Evolutionary conservation across 257 asterid species (phyloP).

Genomic region (Penstemon newberryi): DNA sequence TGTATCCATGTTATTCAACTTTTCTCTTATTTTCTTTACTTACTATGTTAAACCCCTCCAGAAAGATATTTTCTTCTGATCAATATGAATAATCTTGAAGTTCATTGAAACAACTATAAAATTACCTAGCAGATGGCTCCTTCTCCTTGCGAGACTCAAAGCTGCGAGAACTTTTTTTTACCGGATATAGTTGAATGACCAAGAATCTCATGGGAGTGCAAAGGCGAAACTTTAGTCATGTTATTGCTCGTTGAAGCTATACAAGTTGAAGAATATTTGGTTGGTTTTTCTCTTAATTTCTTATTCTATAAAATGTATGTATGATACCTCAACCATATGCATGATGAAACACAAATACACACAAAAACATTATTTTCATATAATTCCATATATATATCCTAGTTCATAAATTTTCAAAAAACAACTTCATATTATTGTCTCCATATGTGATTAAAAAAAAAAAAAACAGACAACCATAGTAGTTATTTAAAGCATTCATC

Average conservation of each 20-base stretch:
- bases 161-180: conserved; percentile 61
- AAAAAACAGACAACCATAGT: no score
- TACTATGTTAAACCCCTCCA: conserved; percentile 28
- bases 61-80: conserved; percentile 68
- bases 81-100: conserved; percentile 72
- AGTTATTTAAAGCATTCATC: no score
- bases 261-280: conserved; percentile 96
- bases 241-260: conserved; percentile 76
- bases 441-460: conserved; percentile 26
- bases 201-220: conserved; percentile 52
- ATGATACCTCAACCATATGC: conserved; percentile 17
- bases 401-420: conserved; percentile 37
- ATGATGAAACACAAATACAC: neutral
- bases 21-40: conserved; percentile 16
- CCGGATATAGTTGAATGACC: conserved; percentile 70
- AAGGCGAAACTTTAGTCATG: conserved; percentile 68
- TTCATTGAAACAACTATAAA: conserved; percentile 69
- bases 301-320: conserved; percentile 9
- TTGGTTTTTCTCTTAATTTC: conserved; percentile 48
- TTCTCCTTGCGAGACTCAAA: conserved; percentile 48
- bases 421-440: conserved; percentile 41
- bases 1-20: conserved; percentile 15
- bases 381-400: neutral
- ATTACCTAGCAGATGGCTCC: conserved; percentile 42
- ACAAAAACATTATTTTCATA: neutral